A percentile compares a stretch with the other conserved stretches of the same genome.
Evolutionary conservation across 1,139 yeast species (phyloP).

Genomic region (Scheffersomyces parashehatae): DNA sequence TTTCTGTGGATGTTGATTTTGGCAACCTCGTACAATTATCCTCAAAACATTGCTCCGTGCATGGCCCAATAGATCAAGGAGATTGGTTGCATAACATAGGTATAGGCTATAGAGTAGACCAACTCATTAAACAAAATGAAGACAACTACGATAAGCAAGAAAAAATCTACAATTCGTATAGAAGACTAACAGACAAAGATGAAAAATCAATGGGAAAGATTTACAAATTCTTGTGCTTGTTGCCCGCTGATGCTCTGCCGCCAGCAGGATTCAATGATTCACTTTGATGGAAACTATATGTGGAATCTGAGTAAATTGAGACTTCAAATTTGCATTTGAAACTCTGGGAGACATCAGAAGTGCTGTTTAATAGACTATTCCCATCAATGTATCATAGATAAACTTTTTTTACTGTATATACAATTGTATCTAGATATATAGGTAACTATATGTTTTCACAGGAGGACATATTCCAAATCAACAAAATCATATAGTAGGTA

Average conservation of each 20-base stretch:
- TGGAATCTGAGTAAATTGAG: too few relatives aligned
- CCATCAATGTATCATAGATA: too few relatives aligned
- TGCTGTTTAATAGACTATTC: too few relatives aligned
- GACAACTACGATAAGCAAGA: slow-evolving; percentile 38
- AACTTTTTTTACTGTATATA: too few relatives aligned
- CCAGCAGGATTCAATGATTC: slow-evolving; percentile 34
- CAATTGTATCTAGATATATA: too few relatives aligned
- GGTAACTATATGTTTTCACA: too few relatives aligned
- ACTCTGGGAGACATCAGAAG: too few relatives aligned
- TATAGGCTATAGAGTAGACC: slow-evolving; percentile 68
- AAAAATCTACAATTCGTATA: slow-evolving; percentile 56
- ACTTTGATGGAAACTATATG: too few relatives aligned
- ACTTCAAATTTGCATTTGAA: too few relatives aligned
- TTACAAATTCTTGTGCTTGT: slow-evolving; percentile 69
- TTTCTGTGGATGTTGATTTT: slow-evolving; percentile 85
- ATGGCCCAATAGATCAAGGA: slow-evolving; percentile 75
- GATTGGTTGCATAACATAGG: slow-evolving; percentile 81
- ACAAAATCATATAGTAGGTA: too few relatives aligned
- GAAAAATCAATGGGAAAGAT: slow-evolving; percentile 73
- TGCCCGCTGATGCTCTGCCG: slow-evolving; percentile 45
- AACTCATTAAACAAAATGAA: slow-evolving; percentile 38
- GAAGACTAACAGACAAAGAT: slow-evolving; percentile 63
- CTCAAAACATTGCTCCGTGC: slow-evolving; percentile 23
- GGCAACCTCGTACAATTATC: slow-evolving; percentile 44
- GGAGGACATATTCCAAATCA: too few relatives aligned